Percentiles rank a stretch among this genome's conserved stretches.
phyloP scores from a whole-genome alignment of 2,329 filamentous ascomycete species.

The Onygenales sp. region DNA sequence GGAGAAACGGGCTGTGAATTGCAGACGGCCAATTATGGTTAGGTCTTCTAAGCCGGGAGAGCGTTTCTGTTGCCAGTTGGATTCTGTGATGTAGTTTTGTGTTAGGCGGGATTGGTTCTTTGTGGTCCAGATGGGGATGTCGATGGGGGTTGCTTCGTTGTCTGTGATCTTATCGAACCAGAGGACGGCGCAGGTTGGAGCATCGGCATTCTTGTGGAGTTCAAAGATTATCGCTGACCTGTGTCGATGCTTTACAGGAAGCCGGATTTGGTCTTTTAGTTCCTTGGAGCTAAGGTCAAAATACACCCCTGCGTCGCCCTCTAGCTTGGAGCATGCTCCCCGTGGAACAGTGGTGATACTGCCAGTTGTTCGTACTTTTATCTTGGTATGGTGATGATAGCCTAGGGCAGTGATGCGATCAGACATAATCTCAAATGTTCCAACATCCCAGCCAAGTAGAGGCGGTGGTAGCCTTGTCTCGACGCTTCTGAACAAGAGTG shows the following conservation, averaged over 20 bases:
- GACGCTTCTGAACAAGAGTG: conserved; percentile 78
- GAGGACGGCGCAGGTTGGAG: conserved; percentile 67
- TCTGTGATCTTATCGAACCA: conserved; percentile 84
- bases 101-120: conserved; percentile 64
- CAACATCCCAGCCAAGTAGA: conserved; percentile 89
- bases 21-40: conserved; percentile 68
- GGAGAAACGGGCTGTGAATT: conserved; percentile 75
- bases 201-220: conserved; percentile 57
- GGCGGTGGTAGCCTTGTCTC: conserved; percentile 76
- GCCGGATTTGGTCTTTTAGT: conserved; percentile 50
- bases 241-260: conserved; percentile 87
- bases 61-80: conserved; percentile 53
- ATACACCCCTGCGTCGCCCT: conserved; percentile 51
- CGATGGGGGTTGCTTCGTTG: conserved; percentile 64
- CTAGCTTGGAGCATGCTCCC: conserved; percentile 47
- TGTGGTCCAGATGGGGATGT: conserved; percentile 86
- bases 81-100: conserved; percentile 84
- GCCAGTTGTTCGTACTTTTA: conserved; percentile 75
- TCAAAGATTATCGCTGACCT: conserved; percentile 84
- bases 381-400: conserved; percentile 55
- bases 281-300: conserved; percentile 47
- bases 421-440: conserved; percentile 80
- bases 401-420: conserved; percentile 56
- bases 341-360: conserved; percentile 63
- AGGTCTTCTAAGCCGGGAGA: conserved; percentile 67